Percentiles rank a stretch among this genome's conserved stretches.
phyloP scores from a whole-genome alignment of 306 rosid species.

The Cucurbita ficifolia region DNA sequence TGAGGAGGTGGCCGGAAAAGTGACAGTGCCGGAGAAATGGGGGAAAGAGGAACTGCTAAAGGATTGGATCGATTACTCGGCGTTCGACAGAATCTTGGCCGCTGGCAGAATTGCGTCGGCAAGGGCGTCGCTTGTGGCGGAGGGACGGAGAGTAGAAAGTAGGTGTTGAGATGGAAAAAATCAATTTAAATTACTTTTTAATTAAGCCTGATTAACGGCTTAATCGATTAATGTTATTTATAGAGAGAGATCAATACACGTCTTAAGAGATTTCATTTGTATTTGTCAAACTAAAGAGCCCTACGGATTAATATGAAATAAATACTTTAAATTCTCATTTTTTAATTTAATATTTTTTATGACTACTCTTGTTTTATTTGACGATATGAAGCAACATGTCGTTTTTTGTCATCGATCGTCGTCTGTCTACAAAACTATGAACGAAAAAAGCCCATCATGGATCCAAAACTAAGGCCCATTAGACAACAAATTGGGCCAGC shows the following conservation, averaged over 20 bases:
- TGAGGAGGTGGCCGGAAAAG: constrained; percentile 37
- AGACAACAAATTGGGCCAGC: not conserved
- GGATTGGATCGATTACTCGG: constrained; percentile 44
- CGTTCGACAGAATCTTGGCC: constrained; percentile 37
- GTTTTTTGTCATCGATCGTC: not conserved
- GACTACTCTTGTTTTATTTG: not conserved
- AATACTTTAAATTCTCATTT: not conserved
- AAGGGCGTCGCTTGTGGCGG: constrained; percentile 47
- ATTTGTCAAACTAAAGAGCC: not conserved
- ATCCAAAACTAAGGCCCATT: not conserved
- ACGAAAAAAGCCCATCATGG: too few relatives aligned
- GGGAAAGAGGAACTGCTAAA: constrained; percentile 36
- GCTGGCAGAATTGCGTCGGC: constrained; percentile 38
- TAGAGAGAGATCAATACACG: not conserved
- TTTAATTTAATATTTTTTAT: too few relatives aligned
- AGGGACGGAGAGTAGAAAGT: constrained; percentile 25
- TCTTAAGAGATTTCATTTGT: not conserved
- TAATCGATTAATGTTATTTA: not conserved
- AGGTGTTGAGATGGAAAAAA: constrained; percentile 8
- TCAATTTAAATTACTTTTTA: not conserved
- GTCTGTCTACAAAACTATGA: not conserved
- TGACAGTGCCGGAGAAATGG: constrained; percentile 47
- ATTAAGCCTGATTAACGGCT: not conserved
- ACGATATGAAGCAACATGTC: not conserved
- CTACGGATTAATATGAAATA: not conserved